These are phyloP conservation scores for Diaporthe destruens DNA, from an alignment of 2,329 filamentous ascomycete genomes.

Conservation along the genomic window DNA sequence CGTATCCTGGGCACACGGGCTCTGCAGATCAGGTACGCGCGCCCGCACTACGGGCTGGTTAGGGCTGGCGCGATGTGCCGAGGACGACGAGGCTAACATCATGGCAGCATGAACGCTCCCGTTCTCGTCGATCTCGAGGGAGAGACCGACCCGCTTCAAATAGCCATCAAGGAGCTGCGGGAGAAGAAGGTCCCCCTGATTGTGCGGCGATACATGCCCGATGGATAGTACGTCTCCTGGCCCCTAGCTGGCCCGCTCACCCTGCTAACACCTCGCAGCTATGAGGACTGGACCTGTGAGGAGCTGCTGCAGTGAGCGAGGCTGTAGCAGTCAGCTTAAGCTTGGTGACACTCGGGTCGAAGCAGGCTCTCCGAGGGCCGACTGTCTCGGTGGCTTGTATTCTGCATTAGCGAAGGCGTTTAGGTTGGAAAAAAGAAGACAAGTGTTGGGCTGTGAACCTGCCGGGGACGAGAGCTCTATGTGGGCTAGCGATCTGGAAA, in stretches of 20 bases:
- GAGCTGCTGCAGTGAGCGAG: conserved; percentile 77
- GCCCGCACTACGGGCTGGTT: neutral
- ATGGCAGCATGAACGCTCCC: conserved; percentile 90
- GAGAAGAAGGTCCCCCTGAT: conserved; percentile 99
- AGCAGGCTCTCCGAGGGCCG: conserved; percentile 33
- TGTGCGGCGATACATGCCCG: conserved; percentile 93
- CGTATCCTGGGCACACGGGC: conserved; percentile 93
- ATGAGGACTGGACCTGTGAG: conserved; percentile 99
- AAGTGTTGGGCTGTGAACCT: conserved; percentile 18
- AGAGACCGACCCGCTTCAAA: conserved; percentile 96
- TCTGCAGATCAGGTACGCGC: conserved; percentile 89
- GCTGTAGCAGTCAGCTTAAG: neutral
- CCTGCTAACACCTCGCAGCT: conserved; percentile 64
- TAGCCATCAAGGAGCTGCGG: conserved; percentile 95
- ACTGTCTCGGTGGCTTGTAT: conserved; percentile 32
- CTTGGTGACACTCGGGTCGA: conserved; percentile 28
- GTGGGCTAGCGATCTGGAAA: conserved; percentile 1
- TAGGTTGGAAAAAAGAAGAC: conserved; percentile 42
- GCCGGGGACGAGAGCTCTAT: neutral
- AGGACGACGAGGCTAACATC: conserved; percentile 44
- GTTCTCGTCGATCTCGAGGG: conserved; percentile 97
- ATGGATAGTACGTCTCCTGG: conserved; percentile 82
- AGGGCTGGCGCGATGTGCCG: neutral
- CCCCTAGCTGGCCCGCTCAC: conserved; percentile 28
- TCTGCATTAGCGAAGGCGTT: conserved; percentile 52